Percentiles rank a stretch among this genome's conserved stretches.
These are phyloP conservation scores for Cladosporium sphaerospermum DNA, from an alignment of 2,329 filamentous ascomycete species.

Conservation along the genomic window DNA sequence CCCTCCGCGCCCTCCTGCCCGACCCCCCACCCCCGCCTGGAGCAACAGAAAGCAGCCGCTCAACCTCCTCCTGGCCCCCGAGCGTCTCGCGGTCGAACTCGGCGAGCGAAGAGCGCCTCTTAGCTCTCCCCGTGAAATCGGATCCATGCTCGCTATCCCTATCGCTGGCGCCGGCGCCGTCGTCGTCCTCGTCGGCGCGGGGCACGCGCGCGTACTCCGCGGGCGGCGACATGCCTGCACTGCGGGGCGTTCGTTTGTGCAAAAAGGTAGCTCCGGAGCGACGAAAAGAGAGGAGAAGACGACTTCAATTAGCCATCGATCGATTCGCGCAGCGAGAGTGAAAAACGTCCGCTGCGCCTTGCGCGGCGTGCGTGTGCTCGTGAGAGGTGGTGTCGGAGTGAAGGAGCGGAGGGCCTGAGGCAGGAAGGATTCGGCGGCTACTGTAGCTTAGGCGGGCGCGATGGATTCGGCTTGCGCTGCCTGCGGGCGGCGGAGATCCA, in stretches of 20 bases:
- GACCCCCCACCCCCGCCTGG: constrained; percentile 16
- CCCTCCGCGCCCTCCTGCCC: constrained; percentile 12
- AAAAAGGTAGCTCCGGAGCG: no score
- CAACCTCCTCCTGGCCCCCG: constrained; percentile 43
- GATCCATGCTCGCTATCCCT: constrained; percentile 11
- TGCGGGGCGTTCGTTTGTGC: no score
- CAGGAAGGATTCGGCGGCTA: no score
- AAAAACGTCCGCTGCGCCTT: constrained; percentile 36
- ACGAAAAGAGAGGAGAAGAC: no score
- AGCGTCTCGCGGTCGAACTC: constrained; percentile 30
- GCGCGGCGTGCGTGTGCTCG: constrained; percentile 46
- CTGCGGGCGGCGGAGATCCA: no score
- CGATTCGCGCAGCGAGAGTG: constrained; percentile 70
- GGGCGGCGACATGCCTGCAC: not conserved
- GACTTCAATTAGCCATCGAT: constrained; percentile 27
- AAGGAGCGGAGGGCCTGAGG: constrained; percentile 35
- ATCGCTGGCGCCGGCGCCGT: constrained; percentile 15
- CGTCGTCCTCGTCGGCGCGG: constrained; percentile 10
- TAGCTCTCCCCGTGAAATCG: constrained; percentile 14
- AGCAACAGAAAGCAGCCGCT: constrained; percentile 34
- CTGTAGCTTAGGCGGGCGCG: no score
- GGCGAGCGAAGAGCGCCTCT: not conserved
- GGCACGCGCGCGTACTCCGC: constrained; percentile 11
- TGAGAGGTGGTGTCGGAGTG: constrained; percentile 60
- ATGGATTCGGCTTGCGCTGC: no score